These are phyloP conservation scores for Cephalotrichum gorgonifer DNA, from an alignment of 2,329 filamentous ascomycete species.

Conservation along the genomic window DNA sequence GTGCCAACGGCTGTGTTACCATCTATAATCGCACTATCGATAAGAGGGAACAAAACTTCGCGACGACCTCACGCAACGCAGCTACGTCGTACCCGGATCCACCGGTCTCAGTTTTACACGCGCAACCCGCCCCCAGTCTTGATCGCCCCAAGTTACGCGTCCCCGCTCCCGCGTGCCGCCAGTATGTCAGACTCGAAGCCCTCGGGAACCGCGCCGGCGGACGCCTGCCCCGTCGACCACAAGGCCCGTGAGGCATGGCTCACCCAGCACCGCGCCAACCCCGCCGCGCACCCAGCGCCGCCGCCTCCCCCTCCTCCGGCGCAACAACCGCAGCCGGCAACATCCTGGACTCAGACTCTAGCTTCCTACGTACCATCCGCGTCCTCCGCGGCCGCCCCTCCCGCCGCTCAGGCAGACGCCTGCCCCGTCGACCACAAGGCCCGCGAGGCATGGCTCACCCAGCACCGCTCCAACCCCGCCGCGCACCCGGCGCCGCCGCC, in stretches of 20 bases:
- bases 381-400: no score
- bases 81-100: background rate
- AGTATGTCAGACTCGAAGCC: background rate
- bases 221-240: conserved; percentile 78
- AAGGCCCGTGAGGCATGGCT: conserved; percentile 85
- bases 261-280: conserved; percentile 43
- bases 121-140: background rate
- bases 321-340: no score
- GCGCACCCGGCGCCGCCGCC: conserved; percentile 29
- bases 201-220: background rate
- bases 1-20: background rate
- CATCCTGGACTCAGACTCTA: no score
- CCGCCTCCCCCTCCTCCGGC: conserved; percentile 28
- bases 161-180: background rate
- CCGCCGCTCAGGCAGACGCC: conserved; percentile 17
- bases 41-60: background rate
- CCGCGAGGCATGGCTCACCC: conserved; percentile 74
- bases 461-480: conserved; percentile 40
- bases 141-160: background rate
- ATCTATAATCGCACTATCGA: background rate
- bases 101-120: background rate
- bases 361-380: no score
- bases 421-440: conserved; percentile 91
- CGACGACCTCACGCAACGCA: background rate
- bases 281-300: conserved; percentile 32